Conservation (phyloP, 148 eudicot species). For the Amaranthus hypochondriacus region DNA sequence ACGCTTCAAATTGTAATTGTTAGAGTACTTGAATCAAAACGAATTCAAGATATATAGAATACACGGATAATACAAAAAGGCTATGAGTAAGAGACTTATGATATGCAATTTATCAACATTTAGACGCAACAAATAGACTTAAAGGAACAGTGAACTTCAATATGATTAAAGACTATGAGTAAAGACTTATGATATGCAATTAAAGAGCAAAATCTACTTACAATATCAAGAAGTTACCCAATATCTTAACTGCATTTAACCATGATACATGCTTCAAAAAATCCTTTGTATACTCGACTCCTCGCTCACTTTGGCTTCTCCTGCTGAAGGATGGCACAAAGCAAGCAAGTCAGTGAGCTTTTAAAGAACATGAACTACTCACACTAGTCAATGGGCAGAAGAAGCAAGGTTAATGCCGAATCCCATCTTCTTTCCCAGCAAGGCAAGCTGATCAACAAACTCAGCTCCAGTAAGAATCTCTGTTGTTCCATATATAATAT, state of each 20-base stretch:
- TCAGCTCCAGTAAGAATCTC: constrained; percentile 81
- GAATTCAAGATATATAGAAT: constrained; percentile 14
- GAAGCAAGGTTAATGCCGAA: constrained; percentile 46
- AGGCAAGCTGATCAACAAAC: constrained; percentile 81
- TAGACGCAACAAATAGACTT: constrained; percentile 13
- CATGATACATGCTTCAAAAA: neutral
- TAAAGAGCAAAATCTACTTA: constrained; percentile 12
- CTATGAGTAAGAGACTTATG: neutral
- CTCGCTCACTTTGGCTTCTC: neutral
- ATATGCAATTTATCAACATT: constrained; percentile 3
- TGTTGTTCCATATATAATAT: constrained; percentile 73
- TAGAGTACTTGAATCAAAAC: neutral
- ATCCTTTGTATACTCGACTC: neutral
- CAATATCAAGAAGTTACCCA: neutral
- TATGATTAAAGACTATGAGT: too few relatives aligned
- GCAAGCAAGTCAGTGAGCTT: neutral
- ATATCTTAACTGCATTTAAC: constrained; percentile 1
- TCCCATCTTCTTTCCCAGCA: constrained; percentile 83
- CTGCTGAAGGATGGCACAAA: neutral
- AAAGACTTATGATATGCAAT: too few relatives aligned
- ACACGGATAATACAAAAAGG: constrained; percentile 1
- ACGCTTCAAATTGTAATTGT: too few relatives aligned
- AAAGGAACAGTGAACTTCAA: neutral
- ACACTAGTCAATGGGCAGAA: constrained; percentile 29
- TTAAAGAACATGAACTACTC: neutral